Conservation (phyloP, 2,329 filamentous ascomycete species). For the Cryphonectria radicalis region DNA sequence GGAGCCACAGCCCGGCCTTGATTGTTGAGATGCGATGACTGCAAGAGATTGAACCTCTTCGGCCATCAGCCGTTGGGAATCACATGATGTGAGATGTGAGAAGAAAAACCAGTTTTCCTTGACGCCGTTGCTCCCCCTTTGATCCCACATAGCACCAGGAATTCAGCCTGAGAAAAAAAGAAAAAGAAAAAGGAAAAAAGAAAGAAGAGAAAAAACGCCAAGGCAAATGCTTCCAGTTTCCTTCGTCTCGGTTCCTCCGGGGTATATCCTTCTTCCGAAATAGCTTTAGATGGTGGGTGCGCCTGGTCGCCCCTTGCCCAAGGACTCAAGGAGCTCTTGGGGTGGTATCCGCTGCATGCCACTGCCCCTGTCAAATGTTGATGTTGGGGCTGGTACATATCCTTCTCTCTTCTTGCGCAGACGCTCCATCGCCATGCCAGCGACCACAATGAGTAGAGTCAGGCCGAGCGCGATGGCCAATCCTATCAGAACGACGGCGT, state of each 20-base stretch:
- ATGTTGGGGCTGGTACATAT: conserved; percentile 76
- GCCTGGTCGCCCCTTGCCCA: conserved; percentile 53
- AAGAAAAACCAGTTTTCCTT: conserved; percentile 15
- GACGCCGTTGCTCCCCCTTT: conserved; percentile 27
- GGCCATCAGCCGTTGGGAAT: not conserved
- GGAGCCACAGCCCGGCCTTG: not conserved
- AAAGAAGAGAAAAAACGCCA: conserved; percentile 19
- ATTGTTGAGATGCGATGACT: not conserved
- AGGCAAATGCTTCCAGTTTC: conserved; percentile 23
- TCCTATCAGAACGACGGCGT: conserved; percentile 71
- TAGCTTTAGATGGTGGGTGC: conserved; percentile 54
- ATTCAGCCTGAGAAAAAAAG: conserved; percentile 2
- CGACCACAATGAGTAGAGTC: conserved; percentile 77
- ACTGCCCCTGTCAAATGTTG: conserved; percentile 62
- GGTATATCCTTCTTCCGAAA: conserved; percentile 19
- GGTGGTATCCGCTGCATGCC: conserved; percentile 65
- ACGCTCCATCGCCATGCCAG: conserved; percentile 75
- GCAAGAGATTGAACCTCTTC: not conserved
- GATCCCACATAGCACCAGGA: conserved; percentile 18
- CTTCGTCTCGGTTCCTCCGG: conserved; percentile 4
- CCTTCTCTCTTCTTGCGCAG: conserved; percentile 78
- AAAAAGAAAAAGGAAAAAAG: conserved; percentile 7
- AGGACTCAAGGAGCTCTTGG: conserved; percentile 60
- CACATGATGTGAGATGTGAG: not conserved
- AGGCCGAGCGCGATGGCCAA: conserved; percentile 78